phyloP scores from a whole-genome alignment of 306 rosid genomes.

The Begonia masoniana region DNA sequence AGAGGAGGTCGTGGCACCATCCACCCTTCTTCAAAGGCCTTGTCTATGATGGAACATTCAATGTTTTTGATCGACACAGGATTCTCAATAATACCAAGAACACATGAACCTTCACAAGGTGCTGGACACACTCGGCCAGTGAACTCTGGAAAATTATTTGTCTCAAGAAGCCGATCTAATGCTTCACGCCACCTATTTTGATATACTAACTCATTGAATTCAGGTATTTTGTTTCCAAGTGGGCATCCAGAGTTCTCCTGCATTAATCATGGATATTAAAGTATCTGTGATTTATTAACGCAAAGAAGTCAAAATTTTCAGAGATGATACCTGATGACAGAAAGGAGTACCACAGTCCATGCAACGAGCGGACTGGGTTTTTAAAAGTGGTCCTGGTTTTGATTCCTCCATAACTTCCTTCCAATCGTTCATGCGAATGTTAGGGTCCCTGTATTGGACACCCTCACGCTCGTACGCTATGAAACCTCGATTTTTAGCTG shows the following conservation, averaged over 20 bases:
- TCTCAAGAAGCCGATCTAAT: conserved; percentile 86
- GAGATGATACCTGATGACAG: conserved; percentile 75
- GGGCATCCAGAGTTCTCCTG: conserved; percentile 98
- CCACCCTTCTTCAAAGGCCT: conserved; percentile 99
- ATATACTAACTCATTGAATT: conserved; percentile 87
- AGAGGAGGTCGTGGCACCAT: conserved; percentile 92
- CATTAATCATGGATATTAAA: not conserved
- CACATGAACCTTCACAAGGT: conserved; percentile 98
- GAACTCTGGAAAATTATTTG: conserved; percentile 96
- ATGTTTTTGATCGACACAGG: conserved; percentile 91
- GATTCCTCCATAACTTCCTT: conserved; percentile 83
- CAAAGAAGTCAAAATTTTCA: not conserved
- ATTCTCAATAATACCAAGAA: conserved; percentile 68
- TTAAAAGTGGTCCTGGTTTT: conserved; percentile 86
- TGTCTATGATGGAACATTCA: conserved; percentile 96
- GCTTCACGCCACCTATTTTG: conserved; percentile 98
- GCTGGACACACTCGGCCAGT: conserved; percentile 99
- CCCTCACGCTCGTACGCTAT: conserved; percentile 94
- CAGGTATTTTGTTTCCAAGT: conserved; percentile 96
- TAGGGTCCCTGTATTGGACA: conserved; percentile 84
- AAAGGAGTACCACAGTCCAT: conserved; percentile 99
- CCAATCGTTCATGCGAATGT: conserved; percentile 78
- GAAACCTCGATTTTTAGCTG: conserved; percentile 87
- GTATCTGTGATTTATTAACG: too few relatives aligned
- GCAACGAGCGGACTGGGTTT: conserved; percentile 97